A percentile compares a stretch with the other conserved stretches of the same genome.
These are phyloP conservation scores for Brachypodium distachyon DNA, from an alignment of 202 grass and related monocot genomes.

Conservation along the genomic window DNA sequence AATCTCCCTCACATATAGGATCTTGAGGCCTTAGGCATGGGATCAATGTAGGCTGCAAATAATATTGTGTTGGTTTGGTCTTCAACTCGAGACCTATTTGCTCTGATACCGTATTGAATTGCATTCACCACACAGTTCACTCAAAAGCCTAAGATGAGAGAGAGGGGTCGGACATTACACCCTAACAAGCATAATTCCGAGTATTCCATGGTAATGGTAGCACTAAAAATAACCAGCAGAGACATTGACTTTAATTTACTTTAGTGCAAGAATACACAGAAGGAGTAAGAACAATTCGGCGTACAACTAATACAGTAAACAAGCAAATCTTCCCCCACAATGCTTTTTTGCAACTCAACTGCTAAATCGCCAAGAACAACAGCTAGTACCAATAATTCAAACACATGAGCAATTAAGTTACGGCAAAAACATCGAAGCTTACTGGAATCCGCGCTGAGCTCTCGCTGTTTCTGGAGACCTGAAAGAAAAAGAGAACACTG, in stretches of 20 bases:
- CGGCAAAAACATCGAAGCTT: neutral
- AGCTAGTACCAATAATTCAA: neutral
- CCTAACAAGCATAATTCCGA: neutral
- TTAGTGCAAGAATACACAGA: neutral
- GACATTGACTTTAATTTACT: neutral
- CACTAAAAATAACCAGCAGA: neutral
- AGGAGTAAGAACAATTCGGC: neutral
- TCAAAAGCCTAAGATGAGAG: too few species aligned
- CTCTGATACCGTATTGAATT: too few species aligned
- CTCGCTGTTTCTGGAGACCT: conserved; percentile 85
- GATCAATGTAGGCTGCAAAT: too few species aligned
- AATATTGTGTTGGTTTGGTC: too few species aligned
- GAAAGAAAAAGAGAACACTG: neutral
- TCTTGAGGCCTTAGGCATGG: too few species aligned
- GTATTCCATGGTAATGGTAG: neutral
- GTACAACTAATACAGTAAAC: neutral
- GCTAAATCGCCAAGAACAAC: neutral
- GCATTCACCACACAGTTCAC: too few species aligned
- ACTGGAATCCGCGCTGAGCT: conserved; percentile 59
- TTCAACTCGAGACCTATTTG: too few species aligned
- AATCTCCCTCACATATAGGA: too few species aligned
- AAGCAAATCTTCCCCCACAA: neutral
- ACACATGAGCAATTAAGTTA: neutral
- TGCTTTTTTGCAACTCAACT: neutral
- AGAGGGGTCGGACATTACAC: too few species aligned